These are phyloP conservation scores for Austroboletus olivaceoglutinosus DNA, from an alignment of 1,284 basidiomycete species.

Conservation along the genomic window DNA sequence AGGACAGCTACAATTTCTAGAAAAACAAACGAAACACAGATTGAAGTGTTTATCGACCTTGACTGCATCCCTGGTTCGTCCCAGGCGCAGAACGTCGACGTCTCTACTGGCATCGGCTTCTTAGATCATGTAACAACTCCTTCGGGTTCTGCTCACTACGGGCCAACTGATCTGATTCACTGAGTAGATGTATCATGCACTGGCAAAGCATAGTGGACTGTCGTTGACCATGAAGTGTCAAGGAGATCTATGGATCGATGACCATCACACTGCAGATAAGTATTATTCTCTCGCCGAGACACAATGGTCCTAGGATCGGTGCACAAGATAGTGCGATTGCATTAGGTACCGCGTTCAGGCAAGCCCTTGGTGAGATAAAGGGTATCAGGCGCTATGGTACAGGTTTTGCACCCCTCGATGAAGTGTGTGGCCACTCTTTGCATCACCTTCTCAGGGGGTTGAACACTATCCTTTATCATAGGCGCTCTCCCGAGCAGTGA, in stretches of 20 bases:
- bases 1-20: slow-evolving; percentile 76
- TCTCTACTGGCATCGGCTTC: slow-evolving; percentile 97
- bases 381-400: slow-evolving; percentile 96
- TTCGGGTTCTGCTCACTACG: neutral
- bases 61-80: slow-evolving; percentile 72
- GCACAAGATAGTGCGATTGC: slow-evolving; percentile 92
- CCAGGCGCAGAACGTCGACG: slow-evolving; percentile 73
- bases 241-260: slow-evolving; percentile 97
- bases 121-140: slow-evolving; percentile 81
- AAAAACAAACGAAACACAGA: slow-evolving; percentile 92
- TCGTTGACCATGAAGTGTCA: slow-evolving; percentile 88
- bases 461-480: slow-evolving; percentile 31
- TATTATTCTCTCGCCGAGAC: slow-evolving; percentile 23
- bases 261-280: slow-evolving; percentile 98
- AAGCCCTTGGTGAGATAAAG: slow-evolving; percentile 91
- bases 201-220: slow-evolving; percentile 93
- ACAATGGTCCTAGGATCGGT: slow-evolving; percentile 16
- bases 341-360: slow-evolving; percentile 91
- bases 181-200: slow-evolving; percentile 93
- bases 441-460: slow-evolving; percentile 1
- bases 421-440: slow-evolving; percentile 52
- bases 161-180: slow-evolving; percentile 9
- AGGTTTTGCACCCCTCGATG: slow-evolving; percentile 95
- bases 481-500: slow-evolving; percentile 93
- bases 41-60: slow-evolving; percentile 79